Conservation (phyloP, 2,329 filamentous ascomycete species). For the Xylaria sp. region DNA sequence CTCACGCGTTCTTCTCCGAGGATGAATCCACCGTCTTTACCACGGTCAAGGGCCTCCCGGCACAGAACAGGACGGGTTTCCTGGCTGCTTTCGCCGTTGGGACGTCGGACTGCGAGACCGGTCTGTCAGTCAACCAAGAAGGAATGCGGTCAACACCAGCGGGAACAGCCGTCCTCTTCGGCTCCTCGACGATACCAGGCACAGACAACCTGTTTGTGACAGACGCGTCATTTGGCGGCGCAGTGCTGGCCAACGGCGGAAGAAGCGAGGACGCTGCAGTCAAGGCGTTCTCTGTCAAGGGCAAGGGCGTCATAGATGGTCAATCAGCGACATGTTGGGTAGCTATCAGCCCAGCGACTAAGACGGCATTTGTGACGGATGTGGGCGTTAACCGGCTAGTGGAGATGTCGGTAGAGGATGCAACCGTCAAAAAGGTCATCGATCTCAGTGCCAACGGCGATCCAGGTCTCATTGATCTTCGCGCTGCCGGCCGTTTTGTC, state of each 20-base stretch:
- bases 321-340: conserved; percentile 70
- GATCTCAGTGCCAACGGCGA: conserved; percentile 59
- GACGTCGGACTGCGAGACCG: conserved; percentile 26
- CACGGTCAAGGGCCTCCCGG: conserved; percentile 70
- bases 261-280: background rate
- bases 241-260: conserved; percentile 54
- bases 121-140: conserved; percentile 39
- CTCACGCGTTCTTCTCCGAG: conserved; percentile 68
- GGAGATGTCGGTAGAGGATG: conserved; percentile 64
- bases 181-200: conserved; percentile 59
- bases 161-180: conserved; percentile 69
- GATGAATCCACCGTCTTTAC: conserved; percentile 64
- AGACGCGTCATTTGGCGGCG: conserved; percentile 68
- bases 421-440: conserved; percentile 56
- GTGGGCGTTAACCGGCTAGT: conserved; percentile 63
- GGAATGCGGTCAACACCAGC: conserved; percentile 57
- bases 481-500: conserved; percentile 63
- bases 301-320: conserved; percentile 57
- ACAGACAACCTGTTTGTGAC: conserved; percentile 61
- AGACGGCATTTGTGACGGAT: conserved; percentile 68
- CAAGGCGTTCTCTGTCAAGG: conserved; percentile 45
- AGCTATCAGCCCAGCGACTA: conserved; percentile 57
- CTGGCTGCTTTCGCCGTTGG: conserved; percentile 62
- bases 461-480: conserved; percentile 66
- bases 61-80: conserved; percentile 66